Conservation (phyloP, 352 stramenopile genomes). For the Globisporangium lucens region DNA sequence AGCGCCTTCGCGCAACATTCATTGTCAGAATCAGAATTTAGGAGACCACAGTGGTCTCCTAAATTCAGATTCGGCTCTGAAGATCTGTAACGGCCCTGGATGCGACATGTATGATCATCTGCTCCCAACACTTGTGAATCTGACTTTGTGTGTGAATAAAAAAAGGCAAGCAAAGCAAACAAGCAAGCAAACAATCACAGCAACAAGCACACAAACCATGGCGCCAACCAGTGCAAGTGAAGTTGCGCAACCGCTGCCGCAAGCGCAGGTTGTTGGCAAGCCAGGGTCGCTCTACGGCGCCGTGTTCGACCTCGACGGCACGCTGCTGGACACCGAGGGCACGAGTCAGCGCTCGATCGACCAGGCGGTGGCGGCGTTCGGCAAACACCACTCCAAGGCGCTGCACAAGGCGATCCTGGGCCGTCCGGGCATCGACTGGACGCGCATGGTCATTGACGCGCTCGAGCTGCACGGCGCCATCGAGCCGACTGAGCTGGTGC, state of each 20-base stretch:
- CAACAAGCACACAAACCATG: not conserved
- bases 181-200: too few species aligned
- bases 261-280: not conserved
- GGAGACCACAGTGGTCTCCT: too few species aligned
- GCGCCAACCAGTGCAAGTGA: not conserved
- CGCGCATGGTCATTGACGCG: constrained; percentile 63
- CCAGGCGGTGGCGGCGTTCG: constrained; percentile 44
- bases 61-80: not conserved
- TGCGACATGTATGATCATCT: not conserved
- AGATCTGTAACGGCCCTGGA: not conserved
- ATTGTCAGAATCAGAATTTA: too few species aligned
- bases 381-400: constrained; percentile 50
- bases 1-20: too few species aligned
- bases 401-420: constrained; percentile 79
- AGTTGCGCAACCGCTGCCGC: not conserved
- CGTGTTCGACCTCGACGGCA: constrained; percentile 86
- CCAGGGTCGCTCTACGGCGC: constrained; percentile 23
- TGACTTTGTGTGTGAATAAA: not conserved
- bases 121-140: not conserved
- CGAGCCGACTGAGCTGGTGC: constrained; percentile 51
- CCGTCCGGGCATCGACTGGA: constrained; percentile 64
- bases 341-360: constrained; percentile 63
- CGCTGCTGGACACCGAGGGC: constrained; percentile 76
- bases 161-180: not conserved
- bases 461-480: constrained; percentile 37